Base-by-base conservation (phyloP, 2,329 filamentous ascomycete species). In the Parascedosporium putredinis region DNA sequence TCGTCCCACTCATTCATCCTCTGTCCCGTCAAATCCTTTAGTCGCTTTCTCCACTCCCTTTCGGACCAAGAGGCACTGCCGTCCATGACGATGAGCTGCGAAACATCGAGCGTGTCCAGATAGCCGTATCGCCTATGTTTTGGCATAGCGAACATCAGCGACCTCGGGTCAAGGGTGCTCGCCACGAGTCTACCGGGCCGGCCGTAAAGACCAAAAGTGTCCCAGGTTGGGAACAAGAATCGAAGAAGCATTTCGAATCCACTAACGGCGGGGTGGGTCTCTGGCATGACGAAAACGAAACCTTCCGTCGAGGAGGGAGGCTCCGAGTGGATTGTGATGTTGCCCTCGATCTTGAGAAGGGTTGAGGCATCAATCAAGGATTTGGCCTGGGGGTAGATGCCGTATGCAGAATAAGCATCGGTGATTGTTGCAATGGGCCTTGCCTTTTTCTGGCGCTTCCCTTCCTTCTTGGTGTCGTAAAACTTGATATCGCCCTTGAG, bases 71-170 rank as follows among this genome's bases (percentile, higher is more conserved):
- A 69, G 63, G 85, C 95, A 4, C 52, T 49, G 18, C 86, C 87
- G 3, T 88, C 78, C 3, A 84, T 83, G 54, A 86, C 75, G 53
- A 98, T 89, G 38, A 97, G 70, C 49, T 77, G 76, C 3, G 84
- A 82, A 14, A 97, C 87, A 61, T 98, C 93, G 50, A 90, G 68
- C 31, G 89, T 81, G 60, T 97, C 93, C 23, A 98, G 69, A 60
- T 97, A 97, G 1, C 91, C 90, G 59, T 95, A 95, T 55, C 86
- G 79, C 49, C 83, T 81, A 57, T 93, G 82, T 58, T 86, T 88
- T 0, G 93, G 91, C 83, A 98, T 94, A 5, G 90, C 93, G 64
- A 97, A 98, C 93, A 98, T 98, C 55, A 98, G 74, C 51, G 93
- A 95, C 43, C 88, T 81, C 3, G 86, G 74, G 65, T 97, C 90